These are phyloP conservation scores for Lasiodiplodia gonubiensis DNA, from an alignment of 2,329 filamentous ascomycete species.

Conservation along the genomic window DNA sequence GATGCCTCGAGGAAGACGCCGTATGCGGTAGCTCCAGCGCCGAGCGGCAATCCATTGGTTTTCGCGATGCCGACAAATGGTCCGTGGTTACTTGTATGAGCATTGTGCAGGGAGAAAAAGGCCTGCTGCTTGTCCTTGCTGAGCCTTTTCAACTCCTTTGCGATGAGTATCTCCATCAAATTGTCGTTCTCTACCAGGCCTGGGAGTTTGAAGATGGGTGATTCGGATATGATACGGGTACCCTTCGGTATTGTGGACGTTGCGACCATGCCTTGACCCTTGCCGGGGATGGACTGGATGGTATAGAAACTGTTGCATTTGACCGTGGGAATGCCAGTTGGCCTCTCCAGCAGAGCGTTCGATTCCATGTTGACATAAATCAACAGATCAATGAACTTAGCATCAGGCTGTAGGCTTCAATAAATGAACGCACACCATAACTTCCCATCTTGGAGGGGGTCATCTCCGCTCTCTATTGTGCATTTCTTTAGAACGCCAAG, in stretches of 20 bases:
- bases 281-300: slow-evolving; percentile 33
- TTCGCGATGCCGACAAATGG: slow-evolving; percentile 38
- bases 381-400: no score
- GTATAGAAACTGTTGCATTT: neutral
- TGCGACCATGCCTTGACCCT: slow-evolving; percentile 51
- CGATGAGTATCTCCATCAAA: slow-evolving; percentile 31
- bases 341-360: neutral
- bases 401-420: no score
- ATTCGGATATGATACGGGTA: slow-evolving; percentile 49
- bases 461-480: neutral
- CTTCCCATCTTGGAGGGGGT: neutral
- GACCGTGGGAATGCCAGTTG: neutral
- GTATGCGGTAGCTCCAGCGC: slow-evolving; percentile 34
- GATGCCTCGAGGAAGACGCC: slow-evolving; percentile 45
- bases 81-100: slow-evolving; percentile 33
- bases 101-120: slow-evolving; percentile 42
- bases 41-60: slow-evolving; percentile 42
- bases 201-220: slow-evolving; percentile 44
- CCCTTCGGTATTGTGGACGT: slow-evolving; percentile 44
- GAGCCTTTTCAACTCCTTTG: slow-evolving; percentile 35
- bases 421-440: neutral
- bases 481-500: no score
- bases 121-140: slow-evolving; percentile 34
- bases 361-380: neutral
- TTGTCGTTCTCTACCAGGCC: slow-evolving; percentile 32